A percentile compares a stretch with the other conserved stretches of the same genome.
phyloP scores from a whole-genome alignment of 2,329 filamentous ascomycete species.

The Paracamarosporium sp. region DNA sequence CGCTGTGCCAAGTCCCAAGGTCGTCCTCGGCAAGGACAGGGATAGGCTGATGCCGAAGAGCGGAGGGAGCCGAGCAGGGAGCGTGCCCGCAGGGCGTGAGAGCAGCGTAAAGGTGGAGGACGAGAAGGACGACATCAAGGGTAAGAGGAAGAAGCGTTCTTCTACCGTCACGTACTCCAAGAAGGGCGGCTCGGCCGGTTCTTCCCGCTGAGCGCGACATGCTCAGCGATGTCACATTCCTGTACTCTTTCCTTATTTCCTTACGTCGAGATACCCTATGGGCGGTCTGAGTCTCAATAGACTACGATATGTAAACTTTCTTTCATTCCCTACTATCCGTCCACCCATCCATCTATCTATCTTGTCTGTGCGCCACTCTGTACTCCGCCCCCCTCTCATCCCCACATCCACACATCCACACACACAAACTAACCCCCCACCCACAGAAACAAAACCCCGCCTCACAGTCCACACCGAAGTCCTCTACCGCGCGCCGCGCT shows the following conservation, averaged over 20 bases:
- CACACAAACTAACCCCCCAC: conserved; percentile 3
- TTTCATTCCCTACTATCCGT: neutral
- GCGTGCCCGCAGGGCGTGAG: conserved; percentile 54
- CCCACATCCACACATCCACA: neutral
- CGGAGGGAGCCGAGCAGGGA: conserved; percentile 46
- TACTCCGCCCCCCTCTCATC: conserved; percentile 1
- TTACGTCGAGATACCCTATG: conserved; percentile 7
- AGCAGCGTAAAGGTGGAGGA: conserved; percentile 60
- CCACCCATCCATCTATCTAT: neutral
- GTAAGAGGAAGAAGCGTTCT: conserved; percentile 49
- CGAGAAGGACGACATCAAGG: conserved; percentile 54
- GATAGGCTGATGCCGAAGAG: conserved; percentile 49
- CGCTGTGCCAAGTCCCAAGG: conserved; percentile 43
- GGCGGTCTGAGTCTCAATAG: neutral
- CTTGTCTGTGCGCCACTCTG: conserved; percentile 4
- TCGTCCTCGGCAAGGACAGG: conserved; percentile 39
- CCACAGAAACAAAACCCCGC: conserved; percentile 33
- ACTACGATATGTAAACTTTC: conserved; percentile 6
- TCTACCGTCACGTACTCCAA: conserved; percentile 23
- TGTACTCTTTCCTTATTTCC: neutral
- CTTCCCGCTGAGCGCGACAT: neutral
- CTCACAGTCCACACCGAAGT: conserved; percentile 55
- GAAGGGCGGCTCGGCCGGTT: conserved; percentile 10
- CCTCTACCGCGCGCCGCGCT: conserved; percentile 56
- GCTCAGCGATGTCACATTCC: neutral